These are phyloP conservation scores for Dipteronia dyeriana DNA, from an alignment of 345 rosid genomes.

Conservation along the genomic window DNA sequence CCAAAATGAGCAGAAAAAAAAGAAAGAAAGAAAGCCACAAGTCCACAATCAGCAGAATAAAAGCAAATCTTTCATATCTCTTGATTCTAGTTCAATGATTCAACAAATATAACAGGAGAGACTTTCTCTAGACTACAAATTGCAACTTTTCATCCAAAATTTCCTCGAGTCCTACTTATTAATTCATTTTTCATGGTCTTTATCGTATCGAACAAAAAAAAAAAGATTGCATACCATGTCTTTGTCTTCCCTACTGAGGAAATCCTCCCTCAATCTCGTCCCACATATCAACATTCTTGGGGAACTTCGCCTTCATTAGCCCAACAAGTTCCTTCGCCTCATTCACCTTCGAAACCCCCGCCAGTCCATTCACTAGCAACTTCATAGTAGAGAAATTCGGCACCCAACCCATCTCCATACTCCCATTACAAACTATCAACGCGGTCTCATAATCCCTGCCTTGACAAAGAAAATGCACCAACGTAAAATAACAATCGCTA, in stretches of 20 bases:
- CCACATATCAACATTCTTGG: conserved; percentile 59
- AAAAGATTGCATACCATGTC: background rate
- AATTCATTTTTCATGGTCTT: background rate
- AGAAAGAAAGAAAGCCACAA: background rate
- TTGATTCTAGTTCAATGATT: background rate
- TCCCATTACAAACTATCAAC: conserved; percentile 51
- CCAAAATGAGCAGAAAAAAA: background rate
- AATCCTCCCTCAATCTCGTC: conserved; percentile 76
- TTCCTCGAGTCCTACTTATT: background rate
- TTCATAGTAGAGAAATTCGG: conserved; percentile 66
- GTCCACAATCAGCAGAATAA: background rate
- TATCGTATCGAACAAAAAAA: background rate
- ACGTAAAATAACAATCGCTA: conserved; percentile 52
- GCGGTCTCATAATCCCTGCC: conserved; percentile 68
- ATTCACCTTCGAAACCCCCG: conserved; percentile 43
- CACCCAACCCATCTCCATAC: conserved; percentile 72
- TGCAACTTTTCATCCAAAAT: background rate
- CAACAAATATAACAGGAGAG: background rate
- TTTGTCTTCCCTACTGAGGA: conserved; percentile 39
- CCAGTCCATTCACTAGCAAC: conserved; percentile 66
- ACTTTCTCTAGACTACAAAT: conserved; percentile 1
- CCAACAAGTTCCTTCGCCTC: conserved; percentile 63
- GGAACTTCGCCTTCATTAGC: conserved; percentile 58
- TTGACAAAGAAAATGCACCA: conserved; percentile 60
- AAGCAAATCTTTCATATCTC: background rate